Base-by-base conservation (phyloP, 2,329 filamentous ascomycete genomes). In the Massarina eburnea region DNA sequence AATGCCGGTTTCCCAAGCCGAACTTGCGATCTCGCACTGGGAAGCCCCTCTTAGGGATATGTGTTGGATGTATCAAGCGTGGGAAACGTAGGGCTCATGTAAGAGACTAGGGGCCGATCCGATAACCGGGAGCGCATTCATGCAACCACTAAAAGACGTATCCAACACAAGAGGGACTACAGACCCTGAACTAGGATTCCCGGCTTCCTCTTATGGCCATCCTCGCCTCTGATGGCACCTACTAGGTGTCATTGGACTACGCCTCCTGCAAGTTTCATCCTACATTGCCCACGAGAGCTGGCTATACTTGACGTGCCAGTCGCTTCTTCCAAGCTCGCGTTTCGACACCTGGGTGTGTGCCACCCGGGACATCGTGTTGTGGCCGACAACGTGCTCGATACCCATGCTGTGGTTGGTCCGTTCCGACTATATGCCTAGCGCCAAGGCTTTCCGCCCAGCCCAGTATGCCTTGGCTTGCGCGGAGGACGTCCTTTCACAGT, bases 61-160 rank as follows among this genome's bases (percentile, higher is more conserved):
- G n/a, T n/a, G n/a, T 20, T 36, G 17, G 5, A 6, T n/a, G 34
- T 20, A 18, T 30, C 20, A 38, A 38, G 35, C 35, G 35, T 38
- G 35, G 35, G 35, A 20, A 38, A 24, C 19, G 21, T 14, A 30
- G 4, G 4, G 27, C 12, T 30, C n/a, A 24, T 38, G 35, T 14
- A 38, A 38, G 35, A 12, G 22, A 38, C 35, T 12, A 24, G 20
- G 35, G 34, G 44, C 24, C 29, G 39, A 43, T 39, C 45, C 45
- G 39, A 39, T n/a, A 6, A 46, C 39, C 44, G 39, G 34, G 45
- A 18, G 17, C 22, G 37, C 24, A 15, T 15, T 32, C 26, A 34
- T 33, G 18, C 29, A 41, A 7, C 17, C n/a, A 30, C 27, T 14
- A 14, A 8, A 17, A 36, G 15, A 6, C 8, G 34, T 19, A 21